Conservation (phyloP, 176 grass and related monocot species). For the Raddia distichophylla region DNA sequence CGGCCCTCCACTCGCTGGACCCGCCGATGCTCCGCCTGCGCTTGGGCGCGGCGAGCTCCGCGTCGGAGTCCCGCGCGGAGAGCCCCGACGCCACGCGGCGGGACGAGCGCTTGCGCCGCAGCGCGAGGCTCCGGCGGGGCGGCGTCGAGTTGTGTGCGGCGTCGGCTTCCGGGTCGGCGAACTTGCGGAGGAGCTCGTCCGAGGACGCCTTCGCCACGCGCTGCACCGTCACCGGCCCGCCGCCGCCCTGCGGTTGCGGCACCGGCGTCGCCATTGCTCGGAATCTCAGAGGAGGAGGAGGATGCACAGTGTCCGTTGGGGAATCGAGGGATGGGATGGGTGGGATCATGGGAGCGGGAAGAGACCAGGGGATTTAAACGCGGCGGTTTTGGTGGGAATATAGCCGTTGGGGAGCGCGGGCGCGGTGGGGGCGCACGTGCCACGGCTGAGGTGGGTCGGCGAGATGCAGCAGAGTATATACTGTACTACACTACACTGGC, state of each 20-base stretch:
- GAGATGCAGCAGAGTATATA: background rate
- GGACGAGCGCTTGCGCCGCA: slow-evolving; percentile 78
- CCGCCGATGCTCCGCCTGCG: slow-evolving; percentile 62
- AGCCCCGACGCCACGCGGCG: slow-evolving; percentile 73
- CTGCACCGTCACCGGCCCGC: slow-evolving; percentile 59
- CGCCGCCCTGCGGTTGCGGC: background rate
- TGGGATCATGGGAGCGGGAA: slow-evolving; percentile 18
- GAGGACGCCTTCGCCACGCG: slow-evolving; percentile 80
- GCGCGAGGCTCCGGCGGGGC: slow-evolving; percentile 46
- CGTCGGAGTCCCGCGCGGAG: slow-evolving; percentile 62
- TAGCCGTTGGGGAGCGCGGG: slow-evolving; percentile 79
- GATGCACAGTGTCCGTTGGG: background rate
- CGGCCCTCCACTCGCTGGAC: slow-evolving; percentile 67
- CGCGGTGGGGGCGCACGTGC: slow-evolving; percentile 47
- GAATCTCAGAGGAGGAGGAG: background rate
- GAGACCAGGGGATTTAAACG: slow-evolving; percentile 47
- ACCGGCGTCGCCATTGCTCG: slow-evolving; percentile 29
- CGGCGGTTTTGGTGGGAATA: slow-evolving; percentile 50
- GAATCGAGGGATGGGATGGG: background rate
- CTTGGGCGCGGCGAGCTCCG: slow-evolving; percentile 42
- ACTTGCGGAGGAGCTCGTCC: slow-evolving; percentile 96
- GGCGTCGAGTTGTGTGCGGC: background rate
- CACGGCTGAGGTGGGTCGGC: background rate
- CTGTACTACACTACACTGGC: too few relatives aligned
- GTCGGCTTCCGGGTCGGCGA: slow-evolving; percentile 78